Percentiles rank a stretch among this genome's conserved stretches.
These are phyloP conservation scores for Cordyceps javanica DNA, from an alignment of 2,329 filamentous ascomycete genomes.

Conservation along the genomic window DNA sequence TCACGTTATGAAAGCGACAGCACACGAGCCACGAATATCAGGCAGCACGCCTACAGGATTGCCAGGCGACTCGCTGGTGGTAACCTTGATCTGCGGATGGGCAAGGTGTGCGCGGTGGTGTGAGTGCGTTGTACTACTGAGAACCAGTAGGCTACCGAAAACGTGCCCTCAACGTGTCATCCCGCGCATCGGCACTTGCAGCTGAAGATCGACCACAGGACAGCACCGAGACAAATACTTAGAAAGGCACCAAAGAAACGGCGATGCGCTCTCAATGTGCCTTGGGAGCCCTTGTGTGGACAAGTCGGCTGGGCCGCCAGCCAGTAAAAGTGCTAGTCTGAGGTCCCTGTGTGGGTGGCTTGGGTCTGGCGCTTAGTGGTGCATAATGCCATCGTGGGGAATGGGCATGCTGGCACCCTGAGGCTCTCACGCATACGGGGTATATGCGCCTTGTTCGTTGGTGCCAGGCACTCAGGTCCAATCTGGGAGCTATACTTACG, in stretches of 20 bases:
- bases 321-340: neutral
- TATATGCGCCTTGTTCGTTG: neutral
- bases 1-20: neutral
- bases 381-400: slow-evolving; percentile 3
- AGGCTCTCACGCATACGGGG: slow-evolving; percentile 1
- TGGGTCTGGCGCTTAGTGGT: slow-evolving; percentile 6
- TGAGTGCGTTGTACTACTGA: neutral
- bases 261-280: neutral
- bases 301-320: neutral
- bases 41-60: neutral
- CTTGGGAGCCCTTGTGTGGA: neutral
- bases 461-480: neutral
- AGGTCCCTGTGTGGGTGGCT: slow-evolving; percentile 4
- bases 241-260: neutral
- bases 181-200: slow-evolving; percentile 10
- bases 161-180: slow-evolving; percentile 8
- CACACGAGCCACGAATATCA: neutral
- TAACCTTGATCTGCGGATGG: neutral
- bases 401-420: neutral
- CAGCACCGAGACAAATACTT: neutral
- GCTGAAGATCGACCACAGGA: slow-evolving; percentile 1
- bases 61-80: neutral
- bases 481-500: neutral
- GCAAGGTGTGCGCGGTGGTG: neutral
- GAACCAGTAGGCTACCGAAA: neutral